Conservation (phyloP, 768 basidiomycete species). For the Chalciporus sphaerocephalus region DNA sequence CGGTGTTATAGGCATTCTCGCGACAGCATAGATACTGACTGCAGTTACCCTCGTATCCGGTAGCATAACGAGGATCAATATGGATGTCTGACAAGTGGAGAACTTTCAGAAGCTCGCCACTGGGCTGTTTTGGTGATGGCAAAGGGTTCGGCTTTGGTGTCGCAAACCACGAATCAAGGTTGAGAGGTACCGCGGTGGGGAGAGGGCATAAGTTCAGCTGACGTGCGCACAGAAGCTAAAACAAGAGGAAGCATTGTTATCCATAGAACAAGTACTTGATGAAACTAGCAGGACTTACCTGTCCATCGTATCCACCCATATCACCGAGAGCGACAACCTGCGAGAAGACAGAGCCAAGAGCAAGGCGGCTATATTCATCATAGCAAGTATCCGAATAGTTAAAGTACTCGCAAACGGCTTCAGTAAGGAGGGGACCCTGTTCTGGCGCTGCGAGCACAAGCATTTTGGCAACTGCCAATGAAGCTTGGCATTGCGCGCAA, state of each 20-base stretch:
- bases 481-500: slow-evolving; percentile 39
- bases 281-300: slow-evolving; percentile 27
- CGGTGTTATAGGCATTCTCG: slow-evolving; percentile 41
- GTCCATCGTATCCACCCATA: slow-evolving; percentile 47
- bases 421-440: slow-evolving; percentile 38
- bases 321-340: slow-evolving; percentile 47
- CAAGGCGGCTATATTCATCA: slow-evolving; percentile 29
- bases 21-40: slow-evolving; percentile 62
- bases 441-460: slow-evolving; percentile 40
- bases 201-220: slow-evolving; percentile 36
- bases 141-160: slow-evolving; percentile 48
- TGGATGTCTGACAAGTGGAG: slow-evolving; percentile 49
- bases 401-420: slow-evolving; percentile 43
- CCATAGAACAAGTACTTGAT: neutral
- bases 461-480: slow-evolving; percentile 40
- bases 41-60: slow-evolving; percentile 69
- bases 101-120: slow-evolving; percentile 45
- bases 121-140: slow-evolving; percentile 38
- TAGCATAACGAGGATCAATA: slow-evolving; percentile 54
- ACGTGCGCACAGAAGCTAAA: slow-evolving; percentile 33
- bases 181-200: slow-evolving; percentile 38
- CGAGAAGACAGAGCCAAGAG: slow-evolving; percentile 42
- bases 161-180: slow-evolving; percentile 46
- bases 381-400: slow-evolving; percentile 35
- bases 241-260: neutral